Conservation (phyloP, 495 filamentous ascomycete genomes). For the Thozetella sp. region DNA sequence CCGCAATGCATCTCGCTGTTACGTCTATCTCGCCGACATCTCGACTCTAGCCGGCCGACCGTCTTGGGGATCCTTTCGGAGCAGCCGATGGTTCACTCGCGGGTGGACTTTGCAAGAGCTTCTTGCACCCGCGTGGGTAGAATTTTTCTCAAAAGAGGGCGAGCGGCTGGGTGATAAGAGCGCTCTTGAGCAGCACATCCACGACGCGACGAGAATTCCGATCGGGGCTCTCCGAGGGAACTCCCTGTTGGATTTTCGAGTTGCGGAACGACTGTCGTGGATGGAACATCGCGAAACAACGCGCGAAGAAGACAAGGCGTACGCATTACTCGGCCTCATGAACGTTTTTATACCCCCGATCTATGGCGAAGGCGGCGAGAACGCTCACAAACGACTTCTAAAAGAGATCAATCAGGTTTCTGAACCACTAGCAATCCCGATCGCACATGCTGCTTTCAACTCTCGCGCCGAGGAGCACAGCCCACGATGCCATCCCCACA, state of each 20-base stretch:
- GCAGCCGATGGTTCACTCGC: too few relatives aligned
- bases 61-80: too few relatives aligned
- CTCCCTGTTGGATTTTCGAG: neutral
- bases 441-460: constrained; percentile 20
- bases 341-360: neutral
- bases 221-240: neutral
- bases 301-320: neutral
- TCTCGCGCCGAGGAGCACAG: constrained; percentile 25
- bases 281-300: neutral
- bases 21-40: constrained; percentile 26
- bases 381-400: neutral
- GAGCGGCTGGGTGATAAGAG: neutral
- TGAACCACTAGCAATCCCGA: neutral
- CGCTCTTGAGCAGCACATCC: neutral
- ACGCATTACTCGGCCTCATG: too few relatives aligned
- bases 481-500: constrained; percentile 17
- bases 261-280: neutral
- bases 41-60: too few relatives aligned
- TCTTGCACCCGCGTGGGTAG: neutral
- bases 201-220: neutral
- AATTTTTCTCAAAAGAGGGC: neutral
- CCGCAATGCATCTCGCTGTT: constrained; percentile 17
- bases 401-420: neutral
- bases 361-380: neutral
- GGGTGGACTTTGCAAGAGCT: neutral